Base-by-base conservation (phyloP, 2,329 filamentous ascomycete species). In the Lachnellula hyalina region DNA sequence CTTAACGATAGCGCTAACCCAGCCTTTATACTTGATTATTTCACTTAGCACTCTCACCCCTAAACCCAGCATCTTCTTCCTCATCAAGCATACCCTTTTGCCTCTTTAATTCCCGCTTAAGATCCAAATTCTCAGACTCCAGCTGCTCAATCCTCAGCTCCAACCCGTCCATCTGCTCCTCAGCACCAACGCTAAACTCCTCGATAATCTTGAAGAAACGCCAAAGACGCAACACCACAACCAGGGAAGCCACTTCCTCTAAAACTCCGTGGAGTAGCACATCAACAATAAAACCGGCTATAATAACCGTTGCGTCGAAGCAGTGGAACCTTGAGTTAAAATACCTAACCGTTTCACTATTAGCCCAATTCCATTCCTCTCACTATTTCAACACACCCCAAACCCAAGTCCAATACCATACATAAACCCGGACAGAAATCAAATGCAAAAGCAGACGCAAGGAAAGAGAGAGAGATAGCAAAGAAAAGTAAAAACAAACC, bases 171-270 rank as follows among this genome's bases (percentile, higher is more conserved):
- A 83, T 79, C 65, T 82, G 75, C 69, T 87, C 84, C 36, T 80
- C 72, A 1, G 83, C 83, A 8, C 82, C 83, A 6, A 84, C 76
- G 32, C 79, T 80, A 57, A 87, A 74, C 68, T 89, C 85, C 64
- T 89, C 83, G 6, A 86, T 80, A 50, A 88, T 85, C 72, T 88
- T 87, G 67, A 87, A 81, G 45, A 89, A 77, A 15, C 86, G 77
- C 81, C 84, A 87, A 3, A 89, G 73, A 51, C 85, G 81, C 45
- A 89, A 72, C 4, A 87, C 75, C 28, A 89, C 76, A 48, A 89
- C 77, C n/a, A 89, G 73, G 0, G 82, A 86, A 1, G 79, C 83
- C 47, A 86, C 81, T 64, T 87, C 81, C 68, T 85, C 81, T 5
- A 82, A 70, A 1, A 81, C 70, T 45, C 84, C 85, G 38, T 78